Conservation (phyloP, 2,329 filamentous ascomycete genomes). For the Amylocarpus encephaloides region DNA sequence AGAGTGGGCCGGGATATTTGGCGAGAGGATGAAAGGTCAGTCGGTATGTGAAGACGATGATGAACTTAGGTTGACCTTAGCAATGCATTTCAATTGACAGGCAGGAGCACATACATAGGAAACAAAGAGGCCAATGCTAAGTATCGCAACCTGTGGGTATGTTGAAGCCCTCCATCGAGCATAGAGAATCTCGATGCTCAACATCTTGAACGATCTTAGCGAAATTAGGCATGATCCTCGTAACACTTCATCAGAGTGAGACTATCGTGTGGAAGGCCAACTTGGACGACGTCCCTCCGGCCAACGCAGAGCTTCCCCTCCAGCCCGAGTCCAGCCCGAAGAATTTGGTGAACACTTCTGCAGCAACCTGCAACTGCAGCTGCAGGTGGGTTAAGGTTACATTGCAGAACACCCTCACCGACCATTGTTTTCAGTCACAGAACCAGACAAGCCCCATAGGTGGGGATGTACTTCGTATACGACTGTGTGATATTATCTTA, state of each 20-base stretch:
- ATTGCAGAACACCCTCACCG: not conserved
- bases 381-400: not conserved
- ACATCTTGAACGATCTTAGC: not conserved
- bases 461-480: not conserved
- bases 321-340: too few relatives aligned
- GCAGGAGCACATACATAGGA: not conserved
- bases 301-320: not conserved
- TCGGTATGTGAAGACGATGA: conserved; percentile 7
- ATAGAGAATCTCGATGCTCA: not conserved
- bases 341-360: too few relatives aligned
- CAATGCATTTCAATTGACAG: too few relatives aligned
- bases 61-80: not conserved
- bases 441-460: not conserved
- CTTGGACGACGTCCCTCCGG: not conserved
- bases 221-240: too few relatives aligned
- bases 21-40: conserved; percentile 27
- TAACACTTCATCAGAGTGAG: too few relatives aligned
- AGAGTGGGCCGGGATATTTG: conserved; percentile 29
- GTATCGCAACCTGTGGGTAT: not conserved
- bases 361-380: not conserved
- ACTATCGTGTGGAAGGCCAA: too few relatives aligned
- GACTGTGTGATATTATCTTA: not conserved
- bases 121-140: too few relatives aligned
- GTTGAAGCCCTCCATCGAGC: not conserved
- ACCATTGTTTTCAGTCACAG: not conserved